Evolutionary conservation across 768 basidiomycete species (phyloP).

Genomic region (Xanthoconium purpureum): DNA sequence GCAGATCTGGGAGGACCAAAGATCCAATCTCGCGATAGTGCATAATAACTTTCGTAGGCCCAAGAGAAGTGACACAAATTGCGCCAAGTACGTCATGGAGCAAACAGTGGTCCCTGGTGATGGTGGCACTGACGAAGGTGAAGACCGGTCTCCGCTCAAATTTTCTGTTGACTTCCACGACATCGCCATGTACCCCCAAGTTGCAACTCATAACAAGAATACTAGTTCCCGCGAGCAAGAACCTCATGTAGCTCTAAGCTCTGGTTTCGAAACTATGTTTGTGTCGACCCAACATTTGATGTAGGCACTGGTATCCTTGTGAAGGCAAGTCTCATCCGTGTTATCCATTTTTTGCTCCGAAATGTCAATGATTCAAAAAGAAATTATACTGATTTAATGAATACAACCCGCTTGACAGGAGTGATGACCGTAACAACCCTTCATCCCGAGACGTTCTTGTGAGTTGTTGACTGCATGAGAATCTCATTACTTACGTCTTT

Average conservation of each 20-base stretch:
- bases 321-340: not conserved
- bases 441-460: not conserved
- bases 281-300: not conserved
- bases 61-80: too few relatives aligned
- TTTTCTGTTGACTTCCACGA: not conserved
- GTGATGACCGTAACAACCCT: not conserved
- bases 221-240: too few relatives aligned
- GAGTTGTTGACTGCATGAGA: not conserved
- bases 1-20: too few relatives aligned
- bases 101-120: too few relatives aligned
- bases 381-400: constrained; percentile 1
- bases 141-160: not conserved
- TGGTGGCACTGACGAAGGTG: not conserved
- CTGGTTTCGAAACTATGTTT: too few relatives aligned
- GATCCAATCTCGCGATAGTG: too few relatives aligned
- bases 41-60: too few relatives aligned
- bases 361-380: not conserved
- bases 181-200: too few relatives aligned
- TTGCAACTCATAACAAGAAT: too few relatives aligned
- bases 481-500: not conserved
- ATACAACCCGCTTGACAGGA: not conserved
- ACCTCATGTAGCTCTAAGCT: too few relatives aligned
- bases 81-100: too few relatives aligned
- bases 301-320: not conserved
- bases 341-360: not conserved